Conservation (phyloP, 257 asterid genomes). For the Cordia subcordata region DNA sequence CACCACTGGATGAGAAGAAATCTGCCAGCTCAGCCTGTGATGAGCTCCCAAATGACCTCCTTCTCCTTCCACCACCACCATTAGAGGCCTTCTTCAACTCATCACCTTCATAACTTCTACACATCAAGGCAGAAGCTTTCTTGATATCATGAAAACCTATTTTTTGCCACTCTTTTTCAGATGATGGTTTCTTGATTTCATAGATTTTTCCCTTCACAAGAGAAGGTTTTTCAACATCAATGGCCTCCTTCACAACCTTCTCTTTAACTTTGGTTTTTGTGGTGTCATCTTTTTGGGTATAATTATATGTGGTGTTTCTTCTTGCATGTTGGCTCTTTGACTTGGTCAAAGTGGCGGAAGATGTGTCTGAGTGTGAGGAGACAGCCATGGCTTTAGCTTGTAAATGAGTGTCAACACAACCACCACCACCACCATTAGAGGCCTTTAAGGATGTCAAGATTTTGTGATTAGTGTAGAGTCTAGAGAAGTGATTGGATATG, state of each 20-base stretch:
- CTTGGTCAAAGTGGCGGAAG: conserved; percentile 59
- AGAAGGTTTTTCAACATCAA: conserved; percentile 22
- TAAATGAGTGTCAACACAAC: conserved; percentile 23
- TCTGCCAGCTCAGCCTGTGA: conserved; percentile 56
- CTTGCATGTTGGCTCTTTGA: conserved; percentile 54
- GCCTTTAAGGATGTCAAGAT: conserved; percentile 26
- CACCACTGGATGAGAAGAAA: conserved; percentile 64
- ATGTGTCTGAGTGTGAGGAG: conserved; percentile 26
- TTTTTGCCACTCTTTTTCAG: not conserved
- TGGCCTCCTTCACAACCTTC: conserved; percentile 16
- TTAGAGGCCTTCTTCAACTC: conserved; percentile 26
- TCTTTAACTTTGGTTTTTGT: conserved; percentile 36
- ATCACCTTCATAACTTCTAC: conserved; percentile 28
- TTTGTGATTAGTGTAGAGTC: conserved; percentile 57
- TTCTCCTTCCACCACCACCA: conserved; percentile 35
- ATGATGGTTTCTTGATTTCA: not conserved
- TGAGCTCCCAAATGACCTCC: conserved; percentile 58
- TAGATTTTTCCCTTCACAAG: too few species aligned
- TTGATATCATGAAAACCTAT: conserved; percentile 16
- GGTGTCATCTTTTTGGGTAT: conserved; percentile 17
- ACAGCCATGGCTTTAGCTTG: conserved; percentile 24
- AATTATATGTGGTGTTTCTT: conserved; percentile 3
- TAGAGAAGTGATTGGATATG: conserved; percentile 75
- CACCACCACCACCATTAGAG: conserved; percentile 7
- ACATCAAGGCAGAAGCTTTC: conserved; percentile 29